Evolutionary conservation across 1,284 basidiomycete species (phyloP).

Genomic region (Porogramme epimiltina): DNA sequence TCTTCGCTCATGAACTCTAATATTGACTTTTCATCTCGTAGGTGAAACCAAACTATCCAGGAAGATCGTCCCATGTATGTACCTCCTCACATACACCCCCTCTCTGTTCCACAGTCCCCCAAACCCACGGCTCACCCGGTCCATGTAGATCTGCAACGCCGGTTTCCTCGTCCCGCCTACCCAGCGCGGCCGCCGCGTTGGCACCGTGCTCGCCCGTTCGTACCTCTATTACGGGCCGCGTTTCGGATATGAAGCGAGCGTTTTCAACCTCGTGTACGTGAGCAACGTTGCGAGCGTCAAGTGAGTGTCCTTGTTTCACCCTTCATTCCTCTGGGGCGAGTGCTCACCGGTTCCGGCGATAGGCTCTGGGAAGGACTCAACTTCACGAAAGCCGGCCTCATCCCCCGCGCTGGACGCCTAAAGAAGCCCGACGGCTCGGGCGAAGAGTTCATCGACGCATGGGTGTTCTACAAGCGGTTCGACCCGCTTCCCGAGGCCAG

Average conservation of each 20-base stretch:
- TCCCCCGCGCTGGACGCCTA: conserved; percentile 85
- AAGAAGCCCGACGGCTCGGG: conserved; percentile 62
- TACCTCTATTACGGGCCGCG: conserved; percentile 83
- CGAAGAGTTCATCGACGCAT: conserved; percentile 90
- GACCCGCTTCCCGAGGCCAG: conserved; percentile 16
- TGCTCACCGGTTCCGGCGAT: conserved; percentile 14
- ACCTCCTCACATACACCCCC: too few relatives aligned
- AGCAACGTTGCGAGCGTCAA: conserved; percentile 75
- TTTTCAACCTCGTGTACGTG: conserved; percentile 93
- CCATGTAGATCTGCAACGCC: conserved; percentile 77
- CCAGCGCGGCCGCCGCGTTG: conserved; percentile 73
- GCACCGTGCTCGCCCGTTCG: conserved; percentile 74
- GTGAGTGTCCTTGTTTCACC: conserved; percentile 33
- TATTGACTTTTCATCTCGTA: conserved; percentile 26
- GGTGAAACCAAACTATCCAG: conserved; percentile 92
- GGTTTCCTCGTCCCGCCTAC: conserved; percentile 83
- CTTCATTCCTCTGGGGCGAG: not conserved
- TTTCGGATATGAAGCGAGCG: conserved; percentile 83
- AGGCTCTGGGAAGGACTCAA: conserved; percentile 87
- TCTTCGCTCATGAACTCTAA: not conserved
- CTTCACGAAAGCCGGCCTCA: conserved; percentile 81
- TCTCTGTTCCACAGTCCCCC: not conserved
- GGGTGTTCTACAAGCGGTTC: conserved; percentile 85
- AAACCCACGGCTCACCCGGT: not conserved
- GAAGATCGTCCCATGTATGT: conserved; percentile 89